These are phyloP conservation scores for Amphibolis antarctica DNA, from an alignment of 106 monocot species.

Conservation along the genomic window DNA sequence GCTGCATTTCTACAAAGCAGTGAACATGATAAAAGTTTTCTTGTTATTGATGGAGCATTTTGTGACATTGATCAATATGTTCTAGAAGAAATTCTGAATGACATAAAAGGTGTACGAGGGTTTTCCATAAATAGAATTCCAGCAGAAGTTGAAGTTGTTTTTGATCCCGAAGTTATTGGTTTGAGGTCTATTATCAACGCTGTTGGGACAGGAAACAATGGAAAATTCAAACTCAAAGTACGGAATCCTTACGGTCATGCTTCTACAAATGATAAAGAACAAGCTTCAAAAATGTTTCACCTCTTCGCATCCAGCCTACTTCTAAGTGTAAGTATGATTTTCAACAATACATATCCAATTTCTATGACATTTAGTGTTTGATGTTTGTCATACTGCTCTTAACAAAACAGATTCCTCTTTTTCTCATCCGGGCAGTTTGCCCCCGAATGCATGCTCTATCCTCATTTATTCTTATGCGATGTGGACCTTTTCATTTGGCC, in stretches of 20 bases:
- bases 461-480: constrained; percentile 32
- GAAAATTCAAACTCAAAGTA: constrained; percentile 41
- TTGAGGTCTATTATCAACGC: constrained; percentile 70
- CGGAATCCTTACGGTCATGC: constrained; percentile 40
- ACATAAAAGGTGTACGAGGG: constrained; percentile 48
- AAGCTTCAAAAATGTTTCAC: constrained; percentile 71
- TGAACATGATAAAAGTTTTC: constrained; percentile 62
- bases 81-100: constrained; percentile 45
- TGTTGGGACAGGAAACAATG: constrained; percentile 47
- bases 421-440: constrained; percentile 49
- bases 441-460: constrained; percentile 35
- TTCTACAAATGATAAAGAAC: constrained; percentile 44
- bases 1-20: constrained; percentile 73
- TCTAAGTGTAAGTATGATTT: constrained; percentile 57
- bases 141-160: constrained; percentile 60
- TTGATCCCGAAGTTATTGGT: constrained; percentile 75
- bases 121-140: constrained; percentile 33
- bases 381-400: neutral
- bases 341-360: neutral
- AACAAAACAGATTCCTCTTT: constrained; percentile 59
- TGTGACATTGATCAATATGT: constrained; percentile 40
- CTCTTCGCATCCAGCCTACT: constrained; percentile 74
- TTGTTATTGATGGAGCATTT: constrained; percentile 36
- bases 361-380: neutral
- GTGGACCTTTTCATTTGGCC: constrained; percentile 62